Evolutionary conservation across 2,329 filamentous ascomycete species (phyloP).

Genomic region (Trichoderma koningii): DNA sequence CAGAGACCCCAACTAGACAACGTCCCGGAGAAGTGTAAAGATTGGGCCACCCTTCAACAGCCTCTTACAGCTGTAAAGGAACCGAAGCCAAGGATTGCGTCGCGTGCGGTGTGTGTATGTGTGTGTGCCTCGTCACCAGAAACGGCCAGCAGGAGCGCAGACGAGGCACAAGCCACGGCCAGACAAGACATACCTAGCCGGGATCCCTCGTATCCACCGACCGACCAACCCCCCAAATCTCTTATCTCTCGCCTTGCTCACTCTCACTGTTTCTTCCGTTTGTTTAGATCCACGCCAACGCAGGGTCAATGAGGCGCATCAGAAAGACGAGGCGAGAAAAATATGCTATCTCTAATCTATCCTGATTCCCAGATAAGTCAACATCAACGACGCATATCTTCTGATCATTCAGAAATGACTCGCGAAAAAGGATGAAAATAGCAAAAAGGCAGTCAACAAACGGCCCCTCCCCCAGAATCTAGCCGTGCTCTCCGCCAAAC

Average conservation of each 20-base stretch:
- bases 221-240: constrained; percentile 22
- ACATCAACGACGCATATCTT: no score
- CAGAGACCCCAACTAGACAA: background rate
- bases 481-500: constrained; percentile 12
- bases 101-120: no score
- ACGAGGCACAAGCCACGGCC: no score
- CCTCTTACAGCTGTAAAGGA: no score
- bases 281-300: constrained; percentile 6
- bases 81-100: no score
- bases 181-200: background rate
- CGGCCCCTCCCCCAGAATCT: no score
- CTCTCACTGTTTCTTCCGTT: background rate
- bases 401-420: no score
- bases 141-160: no score
- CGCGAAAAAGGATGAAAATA: no score
- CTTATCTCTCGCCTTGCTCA: constrained; percentile 13
- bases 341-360: background rate
- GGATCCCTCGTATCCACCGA: constrained; percentile 8
- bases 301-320: background rate
- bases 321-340: background rate
- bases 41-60: constrained; percentile 3
- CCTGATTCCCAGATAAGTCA: no score
- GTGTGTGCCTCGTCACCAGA: no score
- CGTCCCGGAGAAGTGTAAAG: constrained; percentile 24
- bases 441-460: no score